Percentiles rank a stretch among this genome's conserved stretches.
These are phyloP conservation scores for Trifolium repens DNA, from an alignment of 306 rosid genomes.

Conservation along the genomic window DNA sequence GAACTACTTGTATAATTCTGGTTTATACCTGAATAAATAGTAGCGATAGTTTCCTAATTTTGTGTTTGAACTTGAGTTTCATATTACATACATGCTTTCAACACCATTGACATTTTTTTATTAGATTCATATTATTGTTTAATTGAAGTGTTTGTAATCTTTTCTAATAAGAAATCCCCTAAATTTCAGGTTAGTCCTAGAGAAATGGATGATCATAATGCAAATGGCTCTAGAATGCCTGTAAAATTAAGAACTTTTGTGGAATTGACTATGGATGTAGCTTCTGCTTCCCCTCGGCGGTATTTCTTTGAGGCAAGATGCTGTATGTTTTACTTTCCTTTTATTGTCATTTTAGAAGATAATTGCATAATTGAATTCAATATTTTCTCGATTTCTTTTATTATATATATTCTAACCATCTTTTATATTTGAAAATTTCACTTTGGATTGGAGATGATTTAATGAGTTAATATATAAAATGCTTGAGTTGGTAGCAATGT, in stretches of 20 bases:
- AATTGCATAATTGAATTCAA: slow-evolving; percentile 10
- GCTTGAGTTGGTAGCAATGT: not conserved
- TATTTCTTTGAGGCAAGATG: slow-evolving; percentile 94
- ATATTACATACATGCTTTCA: not conserved
- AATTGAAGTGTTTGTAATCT: not conserved
- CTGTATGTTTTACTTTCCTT: slow-evolving; percentile 44
- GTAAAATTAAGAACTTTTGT: slow-evolving; percentile 73
- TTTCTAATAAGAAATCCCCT: slow-evolving; percentile 20
- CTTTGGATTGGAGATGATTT: slow-evolving; percentile 8
- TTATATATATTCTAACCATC: not conserved
- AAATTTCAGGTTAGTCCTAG: slow-evolving; percentile 67
- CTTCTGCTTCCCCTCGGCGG: slow-evolving; percentile 93
- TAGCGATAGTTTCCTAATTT: not conserved
- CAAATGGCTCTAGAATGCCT: slow-evolving; percentile 45
- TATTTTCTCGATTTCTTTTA: not conserved
- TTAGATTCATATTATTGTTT: slow-evolving; percentile 21
- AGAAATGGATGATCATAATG: slow-evolving; percentile 49
- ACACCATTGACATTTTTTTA: slow-evolving; percentile 6
- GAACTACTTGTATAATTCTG: not conserved
- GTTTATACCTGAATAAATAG: not conserved
- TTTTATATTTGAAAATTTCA: slow-evolving; percentile 4
- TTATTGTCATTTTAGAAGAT: slow-evolving; percentile 33
- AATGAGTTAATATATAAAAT: not conserved
- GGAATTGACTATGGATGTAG: slow-evolving; percentile 82
- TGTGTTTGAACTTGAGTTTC: not conserved